Base-by-base conservation (phyloP, 805 yeast species). In the Candida ovalis region DNA sequence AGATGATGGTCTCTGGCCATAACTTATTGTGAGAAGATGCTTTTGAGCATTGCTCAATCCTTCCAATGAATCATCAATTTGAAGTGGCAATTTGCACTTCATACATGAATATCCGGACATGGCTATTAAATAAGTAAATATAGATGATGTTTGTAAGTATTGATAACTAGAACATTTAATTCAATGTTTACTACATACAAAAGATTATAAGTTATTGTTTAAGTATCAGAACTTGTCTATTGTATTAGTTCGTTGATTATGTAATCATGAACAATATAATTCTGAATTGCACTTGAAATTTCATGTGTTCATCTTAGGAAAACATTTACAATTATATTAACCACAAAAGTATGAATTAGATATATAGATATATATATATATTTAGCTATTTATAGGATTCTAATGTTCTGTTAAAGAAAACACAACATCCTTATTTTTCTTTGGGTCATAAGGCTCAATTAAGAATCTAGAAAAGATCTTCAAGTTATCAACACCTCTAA, bases 401-500 rank as follows among this genome's bases (percentile, higher is more conserved):
- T 58, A 80, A 35, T 35, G 38, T 12, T 35, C 38, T 4, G 38
- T 35, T 18, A 35, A 68, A 35, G 79, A 79, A 51, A 78, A 78
- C 40, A 80, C 78, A 32, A 79, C 56, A 42, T 67, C 70, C 43
- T 76, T 73, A 61, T 85, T 83, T n/a, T 63, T 67, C 57, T 75
- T 75, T 17, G 92, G 89, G 61, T 84, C 80, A 60, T 86, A 88
- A 27, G 94, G 94, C 38, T 82, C 77, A 44, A 89, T 69, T 60
- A 92, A 78, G 72, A 85, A 89, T 61, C 81, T 78, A 28, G 96
- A 88, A 63, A 94, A 94, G 66, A 82, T 80, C 66, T 80, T 84
- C 68, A 94, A 77, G 63, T 90, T 88, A 47, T 85, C 86, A 53
- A 88, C 75, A 30, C 99, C 99, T 69, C 99, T 82, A 48, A 94